Conservation (phyloP, 2,329 filamentous ascomycete species). For the Pseudogymnoascus sp. region DNA sequence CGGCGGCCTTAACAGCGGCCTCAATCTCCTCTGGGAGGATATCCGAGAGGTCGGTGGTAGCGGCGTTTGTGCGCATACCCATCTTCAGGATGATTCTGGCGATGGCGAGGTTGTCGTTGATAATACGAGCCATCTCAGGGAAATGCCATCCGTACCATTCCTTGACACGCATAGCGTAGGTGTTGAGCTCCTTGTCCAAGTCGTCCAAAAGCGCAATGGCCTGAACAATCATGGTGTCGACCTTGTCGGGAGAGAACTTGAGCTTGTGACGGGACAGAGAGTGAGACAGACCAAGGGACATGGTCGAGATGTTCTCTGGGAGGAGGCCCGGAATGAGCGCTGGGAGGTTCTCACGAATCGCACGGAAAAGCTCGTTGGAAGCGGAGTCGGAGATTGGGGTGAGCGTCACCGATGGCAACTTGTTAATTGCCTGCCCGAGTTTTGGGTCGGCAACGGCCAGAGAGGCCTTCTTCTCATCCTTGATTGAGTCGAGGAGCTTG, state of each 20-base stretch:
- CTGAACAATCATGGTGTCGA: conserved; percentile 99
- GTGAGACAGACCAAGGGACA: conserved; percentile 93
- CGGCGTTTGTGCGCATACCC: conserved; percentile 79
- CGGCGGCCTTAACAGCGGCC: conserved; percentile 81
- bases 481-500: conserved; percentile 77
- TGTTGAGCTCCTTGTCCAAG: conserved; percentile 97
- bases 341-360: conserved; percentile 83
- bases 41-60: conserved; percentile 72
- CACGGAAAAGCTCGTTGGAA: conserved; percentile 85
- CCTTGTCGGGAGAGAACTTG: conserved; percentile 97
- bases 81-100: conserved; percentile 80
- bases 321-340: conserved; percentile 85
- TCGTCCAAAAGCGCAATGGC: conserved; percentile 91
- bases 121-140: conserved; percentile 92
- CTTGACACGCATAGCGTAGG: conserved; percentile 98
- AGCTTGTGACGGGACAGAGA: conserved; percentile 95
- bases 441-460: conserved; percentile 91
- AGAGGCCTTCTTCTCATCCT: conserved; percentile 95
- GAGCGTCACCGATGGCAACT: conserved; percentile 82
- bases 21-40: conserved; percentile 96
- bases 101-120: conserved; percentile 95
- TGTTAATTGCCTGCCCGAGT: conserved; percentile 84
- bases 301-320: conserved; percentile 81
- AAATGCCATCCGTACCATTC: conserved; percentile 99
- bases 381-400: conserved; percentile 74